Base-by-base conservation (phyloP, 2,329 filamentous ascomycete species). In the Lizonia empirigonia region DNA sequence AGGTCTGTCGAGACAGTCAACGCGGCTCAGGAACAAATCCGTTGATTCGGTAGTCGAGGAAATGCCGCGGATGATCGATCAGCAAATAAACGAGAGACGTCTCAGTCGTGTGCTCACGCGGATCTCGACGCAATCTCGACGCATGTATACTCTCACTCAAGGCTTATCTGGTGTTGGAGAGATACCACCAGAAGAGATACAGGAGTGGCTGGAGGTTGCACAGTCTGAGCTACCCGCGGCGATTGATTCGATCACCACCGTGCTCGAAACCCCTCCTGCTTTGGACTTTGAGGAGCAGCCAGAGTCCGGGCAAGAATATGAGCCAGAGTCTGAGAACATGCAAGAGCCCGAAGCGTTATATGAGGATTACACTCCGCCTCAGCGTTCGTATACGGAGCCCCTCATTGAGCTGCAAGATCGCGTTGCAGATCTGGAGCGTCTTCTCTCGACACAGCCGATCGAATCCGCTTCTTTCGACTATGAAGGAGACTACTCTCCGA, bases 181-280 rank as follows among this genome's bases (percentile, higher is more conserved):
- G 3, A 16, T 36, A 7, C 18, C 18, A 37, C n/a, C 13, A 13
- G 42, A 46, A 18, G 56, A 59, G 22, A 48, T 59, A 13, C 59
- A 59, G 29, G 34, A 50, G 13, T 65, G 59, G 63, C 51, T 67
- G 3, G 56, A 59, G 27, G 20, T 50, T 15, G 56, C 58, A 15
- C 56, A 63, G 26, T 33, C 33, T 37, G 49, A 63, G 29, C 36
- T 64, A 18, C 59, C 58, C 7, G 52, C 52, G 36, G 58, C 59
- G 18, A 49, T 58, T 18, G 57, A 62, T 23, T 41, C 50, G 15
- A 64, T 59, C 41, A 55, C 39, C n/a, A 46, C 48, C 24, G n/a
- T 30, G 7, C n/a, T 23, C 8, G 33, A 45, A 18, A 13, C 19
- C 3, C 18, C 23, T 23, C 19, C 33, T 37, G 15, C 19, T 24